Base-by-base conservation (phyloP, 1,139 yeast species). In the Lodderomyces parapsilosis region DNA sequence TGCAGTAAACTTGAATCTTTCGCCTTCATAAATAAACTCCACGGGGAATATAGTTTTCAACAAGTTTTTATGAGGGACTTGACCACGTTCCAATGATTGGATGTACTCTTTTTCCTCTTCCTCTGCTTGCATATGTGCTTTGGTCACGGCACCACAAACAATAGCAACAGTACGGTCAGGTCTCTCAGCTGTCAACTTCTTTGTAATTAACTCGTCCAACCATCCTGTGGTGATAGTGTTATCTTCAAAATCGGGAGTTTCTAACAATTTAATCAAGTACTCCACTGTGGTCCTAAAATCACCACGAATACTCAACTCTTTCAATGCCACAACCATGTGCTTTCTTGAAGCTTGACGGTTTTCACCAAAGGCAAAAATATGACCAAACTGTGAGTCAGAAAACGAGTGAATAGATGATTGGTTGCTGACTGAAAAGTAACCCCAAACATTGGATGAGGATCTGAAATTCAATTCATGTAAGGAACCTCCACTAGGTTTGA, bases 341-440 rank as follows among this genome's bases (percentile, higher is more conserved):
- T 93, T 90, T 73, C 99, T 86, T 28, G 97, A 88, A 34, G 96
- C 96, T 66, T 88, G 95, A 73, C 99, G 86, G 62, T 91, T 93
- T 71, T 93, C 99, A 63, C 99, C 99, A 68, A 91, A 94, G 33
- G 99, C 98, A 63, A 93, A 93, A 53, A 93, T 93, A 65, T 93
- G 99, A 62, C 99, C 99, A 60, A 93, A 93, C 69, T 93, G 99
- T 43, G 99, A 91, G 66, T 93, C 99, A 22, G 96, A 86, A 72
- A 90, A 93, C 4, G 97, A 90, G 70, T 93, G 99, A 60, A 93
- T 94, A 43, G 96, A 93, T 50, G 98, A 96, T 65, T 89, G 94
- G 66, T 88, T 90, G 57, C 95, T 91, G 44, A 93, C 98, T 13
- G 96, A 88, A 79, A 93, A 93, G 66, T 93, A 93, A 74, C 99